Base-by-base conservation (phyloP, 1,284 basidiomycete genomes). In the Ceratobasidium theobromae region DNA sequence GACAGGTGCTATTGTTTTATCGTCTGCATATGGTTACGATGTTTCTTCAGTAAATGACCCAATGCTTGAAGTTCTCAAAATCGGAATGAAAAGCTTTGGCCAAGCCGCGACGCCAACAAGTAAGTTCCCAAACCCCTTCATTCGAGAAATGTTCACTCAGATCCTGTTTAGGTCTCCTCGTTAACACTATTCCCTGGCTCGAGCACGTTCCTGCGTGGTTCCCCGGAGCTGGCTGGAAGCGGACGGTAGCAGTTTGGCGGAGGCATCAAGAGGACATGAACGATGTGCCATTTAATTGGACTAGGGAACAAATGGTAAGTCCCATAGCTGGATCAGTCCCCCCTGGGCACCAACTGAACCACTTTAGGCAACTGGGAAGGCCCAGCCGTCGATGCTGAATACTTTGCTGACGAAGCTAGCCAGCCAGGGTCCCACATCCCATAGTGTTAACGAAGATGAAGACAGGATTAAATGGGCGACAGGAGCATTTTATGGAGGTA, bases 141-240 rank as follows among this genome's bases (percentile, higher is more conserved):
- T 38, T 38, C 33, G 14, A 33, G 25, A 41, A 41, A 21, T 45
- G 38, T 28, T 57, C 38, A 57, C 18, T 14, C 4, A 30, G n/a
- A 41, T 18, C 25, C 23, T 6, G 35, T 38, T 16, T 16, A 60
- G 57, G 38, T 18, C 38, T 49, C 27, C 35, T 33, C 21, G 57
- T 62, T 6, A 62, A 62, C 11, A 35, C 16, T 16, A 23, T 62
- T 2, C 45, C 57, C 5, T 62, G 57, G 57, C 32, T 68, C 14
- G 53, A 66, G 35, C 53, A 49, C 27, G 40, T 69, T 14, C 67
- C 67, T 16, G 38, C 65, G 16, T 69, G 67, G 67, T 46, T 69
- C n/a, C 67, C 67, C 6, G 60, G 60, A 6, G 64, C 65, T 12
- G 35, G 65, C 6, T 57, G 53, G 41, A 69, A 66, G 40, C 45